Evolutionary conservation across 352 stramenopile genomes (phyloP).

Genomic region (Pythium oligandrum): DNA sequence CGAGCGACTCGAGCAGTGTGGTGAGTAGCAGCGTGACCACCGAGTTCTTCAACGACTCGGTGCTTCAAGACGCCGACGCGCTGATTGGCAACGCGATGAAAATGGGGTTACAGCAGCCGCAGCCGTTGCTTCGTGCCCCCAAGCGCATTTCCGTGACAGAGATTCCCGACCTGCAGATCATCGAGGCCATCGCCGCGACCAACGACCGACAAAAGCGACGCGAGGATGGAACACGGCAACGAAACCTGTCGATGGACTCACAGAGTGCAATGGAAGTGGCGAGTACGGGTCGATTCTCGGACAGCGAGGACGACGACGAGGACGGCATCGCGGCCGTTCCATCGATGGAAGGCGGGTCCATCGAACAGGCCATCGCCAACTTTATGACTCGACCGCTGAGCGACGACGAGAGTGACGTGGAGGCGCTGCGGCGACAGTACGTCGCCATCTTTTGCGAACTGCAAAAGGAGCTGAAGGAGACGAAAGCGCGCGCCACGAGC

Average conservation of each 20-base stretch:
- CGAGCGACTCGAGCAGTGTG: conserved; percentile 15
- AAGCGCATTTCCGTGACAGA: conserved; percentile 64
- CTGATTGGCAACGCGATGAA: conserved; percentile 69
- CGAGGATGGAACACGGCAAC: background rate
- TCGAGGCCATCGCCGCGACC: conserved; percentile 36
- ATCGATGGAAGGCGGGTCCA: conserved; percentile 13
- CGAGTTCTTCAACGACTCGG: conserved; percentile 34
- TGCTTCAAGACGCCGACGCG: conserved; percentile 62
- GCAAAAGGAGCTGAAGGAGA: conserved; percentile 51
- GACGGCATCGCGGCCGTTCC: background rate
- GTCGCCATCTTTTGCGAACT: conserved; percentile 63
- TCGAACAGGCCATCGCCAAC: conserved; percentile 50
- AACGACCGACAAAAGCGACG: conserved; percentile 2
- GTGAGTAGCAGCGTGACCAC: background rate
- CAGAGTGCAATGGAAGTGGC: too few species aligned
- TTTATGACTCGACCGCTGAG: conserved; percentile 19
- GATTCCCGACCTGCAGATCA: conserved; percentile 63
- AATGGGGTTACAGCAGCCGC: conserved; percentile 60
- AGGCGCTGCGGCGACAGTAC: conserved; percentile 45
- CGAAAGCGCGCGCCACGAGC: conserved; percentile 44
- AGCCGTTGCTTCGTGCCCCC: conserved; percentile 35
- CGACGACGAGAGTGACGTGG: conserved; percentile 16
- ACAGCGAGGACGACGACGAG: conserved; percentile 3
- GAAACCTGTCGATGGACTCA: background rate
- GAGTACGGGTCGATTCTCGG: background rate